Evolutionary conservation across 176 grass and related monocot species (phyloP), one percentile per base, ranked within the genome.

Genomic region (Rhynchospora pubera): DNA sequence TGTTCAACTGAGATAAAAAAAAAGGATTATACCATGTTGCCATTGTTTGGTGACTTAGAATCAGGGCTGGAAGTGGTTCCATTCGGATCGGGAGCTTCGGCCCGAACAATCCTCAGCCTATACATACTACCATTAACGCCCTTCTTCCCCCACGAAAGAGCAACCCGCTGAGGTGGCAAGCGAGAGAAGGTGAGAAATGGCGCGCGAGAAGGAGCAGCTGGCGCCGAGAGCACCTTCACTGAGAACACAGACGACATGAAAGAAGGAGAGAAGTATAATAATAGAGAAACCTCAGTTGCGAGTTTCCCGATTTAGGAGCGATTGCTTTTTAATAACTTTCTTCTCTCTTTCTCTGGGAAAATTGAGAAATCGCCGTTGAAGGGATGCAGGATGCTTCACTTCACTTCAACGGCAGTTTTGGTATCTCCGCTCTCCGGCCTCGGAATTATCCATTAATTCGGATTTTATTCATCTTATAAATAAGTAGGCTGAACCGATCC

Each of bases 171-270:
- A 52, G 48, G 24, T 18, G 22, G 22, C 43, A 65, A 65, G 43
- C 61, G 45, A 6, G 79, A 82, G 62, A 50, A 63, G 12, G 4
- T 44, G 39, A 80, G 16, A n/a, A 51, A 50, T 50, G 61, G 79
- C 26, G 52, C 45, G 18, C 78, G 78, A 19, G 59, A 62, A 44
- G 18, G 8, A 15, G 58, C 59, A 45, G 7, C 9, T 47, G 78
- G n/a, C 16, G 42, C 59, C 16, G 59, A 42, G n/a, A 67, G 60
- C 46, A 65, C 21, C 59, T 82, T 82, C 79, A 66, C 79, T 66
- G 79, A 81, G 14, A 50, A 50, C 18, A 82, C 22, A 45, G 79
- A 65, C 79, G 79, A 82, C 79, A 82, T 80, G 10, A 62, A 75
- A 19, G 7, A 51, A 7, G n/a, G 9, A 61, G n/a, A 2, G 7